Conservation (phyloP, 208 protist species). For the Zelonia costaricensis region DNA sequence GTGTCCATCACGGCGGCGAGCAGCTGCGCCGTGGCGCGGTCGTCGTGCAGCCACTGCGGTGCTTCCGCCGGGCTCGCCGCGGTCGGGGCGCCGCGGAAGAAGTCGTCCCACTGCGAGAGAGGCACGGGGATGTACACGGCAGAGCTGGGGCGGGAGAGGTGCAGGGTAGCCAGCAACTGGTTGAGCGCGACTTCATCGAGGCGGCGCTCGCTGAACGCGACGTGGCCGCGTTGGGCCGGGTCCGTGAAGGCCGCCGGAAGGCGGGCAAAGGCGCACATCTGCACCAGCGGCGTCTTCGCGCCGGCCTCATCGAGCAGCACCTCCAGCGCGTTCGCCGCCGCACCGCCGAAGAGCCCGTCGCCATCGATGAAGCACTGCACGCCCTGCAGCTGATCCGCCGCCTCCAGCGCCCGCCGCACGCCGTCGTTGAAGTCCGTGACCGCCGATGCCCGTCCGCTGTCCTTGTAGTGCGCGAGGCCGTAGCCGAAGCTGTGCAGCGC, state of each 20-base stretch:
- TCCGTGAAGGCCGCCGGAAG: slow-evolving; percentile 41
- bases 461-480: slow-evolving; percentile 41
- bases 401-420: slow-evolving; percentile 63
- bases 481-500: slow-evolving; percentile 78
- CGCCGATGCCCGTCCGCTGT: slow-evolving; percentile 25
- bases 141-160: slow-evolving; percentile 46
- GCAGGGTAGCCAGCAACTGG: slow-evolving; percentile 62
- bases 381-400: slow-evolving; percentile 66
- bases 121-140: slow-evolving; percentile 77
- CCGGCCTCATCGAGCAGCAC: slow-evolving; percentile 74
- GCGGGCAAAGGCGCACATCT: slow-evolving; percentile 50
- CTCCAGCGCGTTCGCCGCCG: slow-evolving; percentile 64
- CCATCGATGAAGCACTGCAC: slow-evolving; percentile 78
- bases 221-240: slow-evolving; percentile 7
- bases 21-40: slow-evolving; percentile 76
- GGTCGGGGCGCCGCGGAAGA: slow-evolving; percentile 34
- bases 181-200: slow-evolving; percentile 65
- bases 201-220: slow-evolving; percentile 62
- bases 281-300: slow-evolving; percentile 46
- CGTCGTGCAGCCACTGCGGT: slow-evolving; percentile 65
- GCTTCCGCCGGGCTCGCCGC: background rate
- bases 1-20: slow-evolving; percentile 68
- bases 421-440: slow-evolving; percentile 35
- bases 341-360: slow-evolving; percentile 76
- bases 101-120: slow-evolving; percentile 45